phyloP scores from a whole-genome alignment of 305 asterid genomes.

The Rubia occidens region DNA sequence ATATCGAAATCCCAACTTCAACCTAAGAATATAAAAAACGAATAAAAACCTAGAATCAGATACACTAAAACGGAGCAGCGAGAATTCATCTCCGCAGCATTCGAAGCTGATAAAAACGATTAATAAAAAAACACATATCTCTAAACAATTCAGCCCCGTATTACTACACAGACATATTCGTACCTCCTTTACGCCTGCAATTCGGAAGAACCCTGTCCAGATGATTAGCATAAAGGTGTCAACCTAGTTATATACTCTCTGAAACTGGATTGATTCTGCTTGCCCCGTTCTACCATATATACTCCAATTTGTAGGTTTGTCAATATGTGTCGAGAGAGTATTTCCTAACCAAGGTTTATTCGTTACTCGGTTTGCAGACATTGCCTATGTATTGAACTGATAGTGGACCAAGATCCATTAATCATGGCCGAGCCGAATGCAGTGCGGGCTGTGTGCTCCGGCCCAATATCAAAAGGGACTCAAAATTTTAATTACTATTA shows the following conservation, averaged over 20 bases:
- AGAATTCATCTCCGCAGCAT: constrained; percentile 1
- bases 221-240: neutral
- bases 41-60: constrained; percentile 7
- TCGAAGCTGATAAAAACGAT: neutral
- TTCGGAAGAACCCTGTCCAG: neutral
- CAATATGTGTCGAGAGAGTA: too few relatives aligned
- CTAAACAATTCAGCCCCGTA: neutral
- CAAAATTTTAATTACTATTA: too few relatives aligned
- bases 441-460: too few relatives aligned
- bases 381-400: too few relatives aligned
- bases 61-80: neutral
- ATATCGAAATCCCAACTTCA: neutral
- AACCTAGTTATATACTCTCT: neutral
- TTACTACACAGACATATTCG: neutral
- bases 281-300: neutral
- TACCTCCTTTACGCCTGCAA: constrained; percentile 4
- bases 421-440: too few relatives aligned
- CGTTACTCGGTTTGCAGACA: too few relatives aligned
- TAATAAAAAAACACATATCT: neutral
- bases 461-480: too few relatives aligned
- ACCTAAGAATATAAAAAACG: neutral
- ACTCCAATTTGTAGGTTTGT: too few relatives aligned
- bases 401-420: too few relatives aligned
- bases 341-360: too few relatives aligned
- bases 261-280: neutral